Evolutionary conservation across 2,329 filamentous ascomycete genomes (phyloP).

Genomic region (Fusarium acutatum): DNA sequence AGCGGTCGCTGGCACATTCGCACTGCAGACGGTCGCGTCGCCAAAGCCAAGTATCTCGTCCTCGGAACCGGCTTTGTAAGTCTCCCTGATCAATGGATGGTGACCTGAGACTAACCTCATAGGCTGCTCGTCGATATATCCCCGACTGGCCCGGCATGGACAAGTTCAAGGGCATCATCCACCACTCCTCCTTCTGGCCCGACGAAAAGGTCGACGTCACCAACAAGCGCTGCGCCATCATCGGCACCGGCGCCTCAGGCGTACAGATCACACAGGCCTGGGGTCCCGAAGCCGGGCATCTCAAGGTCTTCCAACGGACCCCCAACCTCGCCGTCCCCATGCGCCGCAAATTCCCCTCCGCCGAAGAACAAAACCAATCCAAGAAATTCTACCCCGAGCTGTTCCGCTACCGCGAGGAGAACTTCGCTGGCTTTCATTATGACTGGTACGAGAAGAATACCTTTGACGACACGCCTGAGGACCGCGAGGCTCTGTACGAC

Average conservation of each 20-base stretch:
- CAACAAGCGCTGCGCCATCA: constrained; percentile 67
- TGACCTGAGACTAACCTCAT: background rate
- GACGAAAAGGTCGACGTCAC: constrained; percentile 63
- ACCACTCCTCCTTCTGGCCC: constrained; percentile 70
- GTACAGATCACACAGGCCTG: constrained; percentile 71
- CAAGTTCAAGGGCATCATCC: constrained; percentile 66
- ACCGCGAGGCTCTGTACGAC: constrained; percentile 60
- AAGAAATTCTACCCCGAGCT: constrained; percentile 59
- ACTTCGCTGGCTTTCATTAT: constrained; percentile 68
- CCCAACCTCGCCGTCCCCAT: constrained; percentile 73
- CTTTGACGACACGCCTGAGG: constrained; percentile 60
- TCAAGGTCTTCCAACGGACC: constrained; percentile 72
- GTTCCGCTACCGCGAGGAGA: constrained; percentile 61
- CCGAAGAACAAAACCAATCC: constrained; percentile 50
- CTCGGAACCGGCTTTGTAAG: constrained; percentile 62
- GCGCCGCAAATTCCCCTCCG: constrained; percentile 55
- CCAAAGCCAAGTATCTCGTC: constrained; percentile 61
- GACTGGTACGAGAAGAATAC: constrained; percentile 63
- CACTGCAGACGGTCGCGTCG: constrained; percentile 58
- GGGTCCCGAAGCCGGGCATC: constrained; percentile 58
- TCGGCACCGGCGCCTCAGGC: constrained; percentile 72
- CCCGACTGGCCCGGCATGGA: constrained; percentile 68
- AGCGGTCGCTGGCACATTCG: constrained; percentile 59
- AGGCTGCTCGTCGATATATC: constrained; percentile 63
- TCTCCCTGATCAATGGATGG: too few relatives aligned